Evolutionary conservation across 2,329 filamentous ascomycete genomes (phyloP).

Genomic region (Ceratocystis albifundus): DNA sequence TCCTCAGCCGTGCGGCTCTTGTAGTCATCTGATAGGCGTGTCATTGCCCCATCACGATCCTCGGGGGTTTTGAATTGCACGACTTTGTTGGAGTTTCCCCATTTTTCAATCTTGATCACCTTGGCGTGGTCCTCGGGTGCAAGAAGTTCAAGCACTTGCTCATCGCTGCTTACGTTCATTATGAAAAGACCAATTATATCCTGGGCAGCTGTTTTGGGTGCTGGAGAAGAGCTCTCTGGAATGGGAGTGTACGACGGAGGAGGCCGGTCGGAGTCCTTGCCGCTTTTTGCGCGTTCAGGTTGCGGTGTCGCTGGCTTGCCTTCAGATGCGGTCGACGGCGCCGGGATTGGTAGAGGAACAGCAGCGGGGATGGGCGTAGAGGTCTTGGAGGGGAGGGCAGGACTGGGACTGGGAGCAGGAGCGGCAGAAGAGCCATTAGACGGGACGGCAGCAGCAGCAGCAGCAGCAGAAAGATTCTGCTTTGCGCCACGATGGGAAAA

Average conservation of each 20-base stretch:
- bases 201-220: slow-evolving; percentile 46
- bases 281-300: slow-evolving; percentile 36
- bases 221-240: slow-evolving; percentile 45
- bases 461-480: slow-evolving; percentile 41
- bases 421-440: not conserved
- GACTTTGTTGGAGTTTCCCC: slow-evolving; percentile 68
- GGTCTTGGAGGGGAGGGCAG: slow-evolving; percentile 31
- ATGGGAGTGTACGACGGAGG: slow-evolving; percentile 35
- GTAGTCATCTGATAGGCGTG: slow-evolving; percentile 60
- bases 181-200: slow-evolving; percentile 80
- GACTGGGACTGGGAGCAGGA: slow-evolving; percentile 26
- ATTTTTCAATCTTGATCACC: slow-evolving; percentile 68
- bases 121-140: slow-evolving; percentile 71
- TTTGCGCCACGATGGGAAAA: slow-evolving; percentile 92
- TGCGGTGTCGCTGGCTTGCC: slow-evolving; percentile 39
- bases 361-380: slow-evolving; percentile 22
- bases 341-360: slow-evolving; percentile 31
- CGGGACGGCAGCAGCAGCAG: slow-evolving; percentile 31
- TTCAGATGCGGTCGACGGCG: slow-evolving; percentile 32
- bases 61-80: slow-evolving; percentile 71
- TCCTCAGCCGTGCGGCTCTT: slow-evolving; percentile 63
- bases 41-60: slow-evolving; percentile 69
- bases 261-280: slow-evolving; percentile 48
- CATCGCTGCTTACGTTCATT: slow-evolving; percentile 70
- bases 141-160: slow-evolving; percentile 73